A percentile compares a stretch with the other conserved stretches of the same genome.
These are phyloP conservation scores for Tolypocladium paradoxum DNA, from an alignment of 2,329 filamentous ascomycete species.

Conservation along the genomic window DNA sequence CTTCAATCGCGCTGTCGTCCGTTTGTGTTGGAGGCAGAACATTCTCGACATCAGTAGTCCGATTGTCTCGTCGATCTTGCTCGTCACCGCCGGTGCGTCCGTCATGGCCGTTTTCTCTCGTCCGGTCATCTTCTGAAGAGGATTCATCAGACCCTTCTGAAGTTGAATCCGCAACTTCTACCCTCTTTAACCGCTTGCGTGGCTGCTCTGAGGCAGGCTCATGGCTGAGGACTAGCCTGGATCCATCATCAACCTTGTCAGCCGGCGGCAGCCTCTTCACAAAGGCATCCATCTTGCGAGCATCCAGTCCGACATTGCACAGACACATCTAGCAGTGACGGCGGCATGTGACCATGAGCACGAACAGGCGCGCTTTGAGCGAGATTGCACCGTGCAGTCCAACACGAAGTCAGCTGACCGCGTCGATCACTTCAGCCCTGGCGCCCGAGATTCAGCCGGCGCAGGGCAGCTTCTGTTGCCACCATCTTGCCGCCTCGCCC, in stretches of 20 bases:
- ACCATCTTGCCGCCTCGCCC: neutral
- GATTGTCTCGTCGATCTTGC: constrained; percentile 6
- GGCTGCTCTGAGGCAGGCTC: constrained; percentile 12
- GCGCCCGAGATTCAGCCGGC: constrained; percentile 4
- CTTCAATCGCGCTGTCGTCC: constrained; percentile 62
- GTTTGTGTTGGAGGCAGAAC: constrained; percentile 57
- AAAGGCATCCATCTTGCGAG: constrained; percentile 25
- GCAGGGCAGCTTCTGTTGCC: neutral
- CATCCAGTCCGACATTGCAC: constrained; percentile 3
- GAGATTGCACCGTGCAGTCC: neutral
- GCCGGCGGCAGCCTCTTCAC: constrained; percentile 18
- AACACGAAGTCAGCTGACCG: constrained; percentile 30
- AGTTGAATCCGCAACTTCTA: constrained; percentile 11
- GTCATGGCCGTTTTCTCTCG: neutral
- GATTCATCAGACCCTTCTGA: constrained; percentile 9
- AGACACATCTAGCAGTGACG: neutral
- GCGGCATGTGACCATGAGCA: neutral
- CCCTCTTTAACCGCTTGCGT: constrained; percentile 20
- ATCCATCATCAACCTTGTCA: constrained; percentile 5
- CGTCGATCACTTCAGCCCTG: neutral
- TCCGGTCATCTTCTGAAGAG: neutral
- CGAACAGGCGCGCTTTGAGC: constrained; percentile 3
- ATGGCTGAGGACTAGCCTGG: neutral
- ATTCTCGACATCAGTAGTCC: constrained; percentile 26
- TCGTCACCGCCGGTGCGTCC: constrained; percentile 6